These are phyloP conservation scores for Nigrospora sphaerica DNA, from an alignment of 2,329 filamentous ascomycete species.

Conservation along the genomic window DNA sequence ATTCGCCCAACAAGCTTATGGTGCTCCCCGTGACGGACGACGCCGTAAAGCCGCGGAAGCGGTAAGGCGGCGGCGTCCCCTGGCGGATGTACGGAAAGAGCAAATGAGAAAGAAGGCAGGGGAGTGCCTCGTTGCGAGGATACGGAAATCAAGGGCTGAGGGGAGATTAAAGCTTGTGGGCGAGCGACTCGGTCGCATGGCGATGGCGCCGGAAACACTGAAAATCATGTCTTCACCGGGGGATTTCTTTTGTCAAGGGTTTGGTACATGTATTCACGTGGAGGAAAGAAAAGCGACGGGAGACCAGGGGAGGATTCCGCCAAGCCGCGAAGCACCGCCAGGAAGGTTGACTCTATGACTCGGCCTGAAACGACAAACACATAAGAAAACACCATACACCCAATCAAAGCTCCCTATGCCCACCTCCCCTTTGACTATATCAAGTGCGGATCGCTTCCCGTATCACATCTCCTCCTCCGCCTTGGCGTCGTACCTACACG, in stretches of 20 bases:
- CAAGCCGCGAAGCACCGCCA: no score
- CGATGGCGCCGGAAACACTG: neutral
- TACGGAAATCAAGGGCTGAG: neutral
- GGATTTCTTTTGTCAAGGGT: conserved; percentile 7
- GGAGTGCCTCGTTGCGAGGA: neutral
- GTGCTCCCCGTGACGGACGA: conserved; percentile 16
- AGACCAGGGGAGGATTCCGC: no score
- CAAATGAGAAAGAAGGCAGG: neutral
- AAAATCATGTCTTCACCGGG: conserved; percentile 4
- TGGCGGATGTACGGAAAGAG: no score
- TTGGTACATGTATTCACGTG: neutral
- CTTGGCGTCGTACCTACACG: no score
- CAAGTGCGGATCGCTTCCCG: no score
- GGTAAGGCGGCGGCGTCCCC: neutral
- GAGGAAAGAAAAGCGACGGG: neutral
- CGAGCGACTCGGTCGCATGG: neutral
- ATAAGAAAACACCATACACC: no score
- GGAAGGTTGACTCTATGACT: no score
- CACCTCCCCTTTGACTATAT: no score
- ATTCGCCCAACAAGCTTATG: conserved; percentile 17
- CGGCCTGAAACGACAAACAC: no score
- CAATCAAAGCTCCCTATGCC: no score
- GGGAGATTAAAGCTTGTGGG: neutral
- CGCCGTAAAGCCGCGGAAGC: conserved; percentile 9
- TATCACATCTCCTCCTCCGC: no score